These are phyloP conservation scores for Colletotrichum filicis DNA, from an alignment of 2,329 filamentous ascomycete genomes.

Conservation along the genomic window DNA sequence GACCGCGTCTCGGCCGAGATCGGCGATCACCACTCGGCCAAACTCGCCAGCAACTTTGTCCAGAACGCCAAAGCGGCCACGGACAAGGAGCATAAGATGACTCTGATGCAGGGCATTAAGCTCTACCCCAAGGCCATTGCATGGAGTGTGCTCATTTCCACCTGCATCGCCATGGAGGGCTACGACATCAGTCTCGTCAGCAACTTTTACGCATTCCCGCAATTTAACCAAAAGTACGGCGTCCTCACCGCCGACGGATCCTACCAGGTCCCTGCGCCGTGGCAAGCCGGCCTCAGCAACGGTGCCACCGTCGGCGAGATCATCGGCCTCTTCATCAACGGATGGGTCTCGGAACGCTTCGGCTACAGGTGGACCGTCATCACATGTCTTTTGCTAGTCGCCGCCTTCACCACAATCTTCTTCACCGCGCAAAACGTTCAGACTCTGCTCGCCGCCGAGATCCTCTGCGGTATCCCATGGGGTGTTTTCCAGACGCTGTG, in stretches of 20 bases:
- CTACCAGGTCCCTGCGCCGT: slow-evolving; percentile 68
- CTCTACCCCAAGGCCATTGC: slow-evolving; percentile 88
- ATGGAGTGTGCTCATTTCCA: slow-evolving; percentile 89
- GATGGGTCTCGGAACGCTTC: slow-evolving; percentile 73
- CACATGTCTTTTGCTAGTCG: slow-evolving; percentile 62
- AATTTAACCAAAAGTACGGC: slow-evolving; percentile 70
- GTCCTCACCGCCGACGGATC: slow-evolving; percentile 54
- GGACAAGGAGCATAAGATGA: slow-evolving; percentile 76
- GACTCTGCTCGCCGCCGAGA: slow-evolving; percentile 69
- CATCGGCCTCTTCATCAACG: slow-evolving; percentile 74
- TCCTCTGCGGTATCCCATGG: slow-evolving; percentile 72
- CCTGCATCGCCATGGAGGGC: slow-evolving; percentile 91
- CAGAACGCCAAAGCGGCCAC: slow-evolving; percentile 61
- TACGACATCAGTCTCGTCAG: slow-evolving; percentile 86
- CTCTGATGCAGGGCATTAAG: slow-evolving; percentile 78
- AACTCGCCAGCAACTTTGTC: slow-evolving; percentile 49
- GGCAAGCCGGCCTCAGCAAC: slow-evolving; percentile 72
- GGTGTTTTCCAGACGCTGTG: slow-evolving; percentile 69
- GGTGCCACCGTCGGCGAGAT: slow-evolving; percentile 72
- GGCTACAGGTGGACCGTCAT: slow-evolving; percentile 76
- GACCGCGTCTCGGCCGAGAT: slow-evolving; percentile 25
- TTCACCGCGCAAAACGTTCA: slow-evolving; percentile 72
- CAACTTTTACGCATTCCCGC: slow-evolving; percentile 76
- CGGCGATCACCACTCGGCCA: slow-evolving; percentile 30
- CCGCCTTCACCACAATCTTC: slow-evolving; percentile 70